Percentiles rank a stretch among this genome's conserved stretches.
These are phyloP conservation scores for Naegleria lovaniensis DNA, from an alignment of 208 protist species.

Conservation along the genomic window DNA sequence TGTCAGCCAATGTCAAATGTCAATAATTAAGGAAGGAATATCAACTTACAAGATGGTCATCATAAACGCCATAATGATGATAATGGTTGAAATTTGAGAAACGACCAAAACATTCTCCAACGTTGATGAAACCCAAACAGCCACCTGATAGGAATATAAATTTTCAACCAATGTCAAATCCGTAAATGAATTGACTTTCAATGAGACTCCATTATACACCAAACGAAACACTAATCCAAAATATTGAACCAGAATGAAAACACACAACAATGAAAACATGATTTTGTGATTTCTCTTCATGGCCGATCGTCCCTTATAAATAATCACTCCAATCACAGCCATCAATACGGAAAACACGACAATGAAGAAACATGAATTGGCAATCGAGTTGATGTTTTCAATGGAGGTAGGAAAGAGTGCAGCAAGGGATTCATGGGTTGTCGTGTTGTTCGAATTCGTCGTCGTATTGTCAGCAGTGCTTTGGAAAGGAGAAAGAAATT, in stretches of 20 bases:
- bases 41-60: background rate
- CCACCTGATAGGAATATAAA: background rate
- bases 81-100: background rate
- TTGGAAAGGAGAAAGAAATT: no score
- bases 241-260: background rate
- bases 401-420: background rate
- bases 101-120: background rate
- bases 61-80: background rate
- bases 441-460: background rate
- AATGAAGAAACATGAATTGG: background rate
- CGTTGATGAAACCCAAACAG: background rate
- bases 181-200: background rate
- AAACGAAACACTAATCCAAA: background rate
- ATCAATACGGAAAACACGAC: background rate
- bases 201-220: background rate
- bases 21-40: no score
- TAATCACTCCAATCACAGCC: background rate
- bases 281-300: background rate
- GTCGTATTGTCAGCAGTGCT: no score
- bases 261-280: background rate
- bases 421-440: background rate
- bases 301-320: background rate
- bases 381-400: background rate
- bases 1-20: background rate
- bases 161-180: background rate